Conservation (phyloP, 2,329 filamentous ascomycete genomes). For the Aspergillus pseudoterreus region DNA sequence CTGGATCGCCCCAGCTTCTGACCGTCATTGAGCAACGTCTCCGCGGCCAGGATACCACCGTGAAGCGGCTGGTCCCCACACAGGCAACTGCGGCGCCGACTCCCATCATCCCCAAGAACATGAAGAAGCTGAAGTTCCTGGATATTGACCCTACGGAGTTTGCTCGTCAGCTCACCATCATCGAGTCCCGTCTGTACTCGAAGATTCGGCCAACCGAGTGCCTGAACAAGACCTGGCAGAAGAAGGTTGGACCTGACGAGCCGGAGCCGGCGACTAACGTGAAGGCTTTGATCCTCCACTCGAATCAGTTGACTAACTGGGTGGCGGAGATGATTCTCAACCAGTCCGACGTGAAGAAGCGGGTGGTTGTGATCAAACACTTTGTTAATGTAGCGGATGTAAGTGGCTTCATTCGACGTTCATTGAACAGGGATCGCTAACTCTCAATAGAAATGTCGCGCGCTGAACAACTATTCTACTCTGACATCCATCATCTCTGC, state of each 20-base stretch:
- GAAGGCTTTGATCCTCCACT: slow-evolving; percentile 93
- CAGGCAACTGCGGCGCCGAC: slow-evolving; percentile 76
- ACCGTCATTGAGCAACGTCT: slow-evolving; percentile 83
- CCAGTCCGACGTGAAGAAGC: slow-evolving; percentile 90
- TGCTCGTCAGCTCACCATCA: slow-evolving; percentile 94
- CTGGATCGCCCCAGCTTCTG: slow-evolving; percentile 79
- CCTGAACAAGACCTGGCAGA: slow-evolving; percentile 98
- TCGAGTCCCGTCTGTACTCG: slow-evolving; percentile 89
- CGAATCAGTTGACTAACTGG: slow-evolving; percentile 99
- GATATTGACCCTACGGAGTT: slow-evolving; percentile 96
- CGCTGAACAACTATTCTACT: slow-evolving; percentile 94
- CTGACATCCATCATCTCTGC: slow-evolving; percentile 97
- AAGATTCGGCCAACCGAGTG: slow-evolving; percentile 97
- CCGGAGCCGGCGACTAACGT: slow-evolving; percentile 84
- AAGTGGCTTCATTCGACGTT: slow-evolving; percentile 20
- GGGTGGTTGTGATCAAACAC: slow-evolving; percentile 96
- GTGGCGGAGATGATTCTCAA: slow-evolving; percentile 98
- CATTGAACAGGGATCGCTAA: slow-evolving; percentile 5
- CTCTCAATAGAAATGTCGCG: slow-evolving; percentile 74
- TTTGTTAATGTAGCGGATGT: slow-evolving; percentile 96
- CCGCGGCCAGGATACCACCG: slow-evolving; percentile 79
- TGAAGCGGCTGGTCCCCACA: slow-evolving; percentile 82
- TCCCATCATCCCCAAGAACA: slow-evolving; percentile 95
- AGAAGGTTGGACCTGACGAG: slow-evolving; percentile 73
- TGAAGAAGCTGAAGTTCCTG: slow-evolving; percentile 98